phyloP scores from a whole-genome alignment of 1,139 yeast species.

The Taphrina pruni region DNA sequence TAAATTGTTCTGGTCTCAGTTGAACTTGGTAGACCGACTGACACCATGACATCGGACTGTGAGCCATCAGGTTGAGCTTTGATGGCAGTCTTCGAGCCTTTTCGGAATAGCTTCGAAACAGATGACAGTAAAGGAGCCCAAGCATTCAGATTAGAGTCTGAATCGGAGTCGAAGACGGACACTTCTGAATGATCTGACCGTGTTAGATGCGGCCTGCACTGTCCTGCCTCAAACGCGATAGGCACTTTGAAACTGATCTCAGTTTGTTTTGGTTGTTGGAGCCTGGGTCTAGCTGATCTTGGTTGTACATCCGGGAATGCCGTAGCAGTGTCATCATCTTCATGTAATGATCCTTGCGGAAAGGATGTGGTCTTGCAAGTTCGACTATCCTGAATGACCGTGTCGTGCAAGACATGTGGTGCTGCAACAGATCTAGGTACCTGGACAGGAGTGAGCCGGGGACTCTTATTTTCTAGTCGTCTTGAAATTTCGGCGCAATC shows the following conservation, averaged over 20 bases:
- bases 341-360: background rate
- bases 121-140: background rate
- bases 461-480: background rate
- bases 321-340: background rate
- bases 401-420: too few species aligned
- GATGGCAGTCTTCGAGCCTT: background rate
- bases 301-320: background rate
- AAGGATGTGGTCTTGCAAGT: too few species aligned
- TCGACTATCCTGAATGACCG: too few species aligned
- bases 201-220: constrained; percentile 4
- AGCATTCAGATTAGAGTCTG: background rate
- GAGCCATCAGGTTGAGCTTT: background rate
- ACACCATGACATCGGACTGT: background rate
- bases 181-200: constrained; percentile 10
- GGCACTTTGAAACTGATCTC: too few species aligned
- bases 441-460: too few species aligned
- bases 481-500: background rate
- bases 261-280: background rate
- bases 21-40: background rate
- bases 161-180: constrained; percentile 16
- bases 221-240: too few species aligned
- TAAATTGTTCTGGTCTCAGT: background rate
- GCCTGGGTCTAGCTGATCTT: background rate
- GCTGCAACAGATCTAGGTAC: too few species aligned
- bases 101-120: background rate